Evolutionary conservation across 371 early-diverging fungal species (phyloP).

Genomic region (Funneliformis caledonium): DNA sequence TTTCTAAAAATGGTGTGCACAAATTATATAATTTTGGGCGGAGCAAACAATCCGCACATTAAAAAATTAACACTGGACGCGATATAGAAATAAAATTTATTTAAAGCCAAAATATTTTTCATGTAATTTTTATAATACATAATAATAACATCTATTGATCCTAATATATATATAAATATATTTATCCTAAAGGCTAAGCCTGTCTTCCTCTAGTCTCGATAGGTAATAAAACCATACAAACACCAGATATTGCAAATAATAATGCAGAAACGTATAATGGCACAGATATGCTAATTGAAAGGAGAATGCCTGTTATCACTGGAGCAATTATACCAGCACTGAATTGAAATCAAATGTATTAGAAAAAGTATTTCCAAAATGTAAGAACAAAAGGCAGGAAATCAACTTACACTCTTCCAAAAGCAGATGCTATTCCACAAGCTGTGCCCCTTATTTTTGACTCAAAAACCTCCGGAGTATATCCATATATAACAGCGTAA

Average conservation of each 20-base stretch:
- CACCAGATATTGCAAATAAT: conserved; percentile 62
- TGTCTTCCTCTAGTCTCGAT: conserved; percentile 64
- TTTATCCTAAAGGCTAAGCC: background rate
- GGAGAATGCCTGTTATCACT: conserved; percentile 68
- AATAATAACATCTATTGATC: too few species aligned
- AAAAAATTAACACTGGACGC: too few species aligned
- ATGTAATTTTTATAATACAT: too few species aligned
- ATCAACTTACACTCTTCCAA: conserved; percentile 63
- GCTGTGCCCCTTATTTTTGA: conserved; percentile 80
- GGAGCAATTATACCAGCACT: conserved; percentile 79
- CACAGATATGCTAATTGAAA: conserved; percentile 58
- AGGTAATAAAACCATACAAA: conserved; percentile 71
- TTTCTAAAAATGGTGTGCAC: too few species aligned
- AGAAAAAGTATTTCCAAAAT: background rate
- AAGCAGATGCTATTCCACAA: conserved; percentile 78
- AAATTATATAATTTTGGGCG: too few species aligned
- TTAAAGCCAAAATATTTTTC: too few species aligned
- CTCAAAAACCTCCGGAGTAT: conserved; percentile 90
- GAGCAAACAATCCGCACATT: too few species aligned
- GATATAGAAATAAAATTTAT: too few species aligned
- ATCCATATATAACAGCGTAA: conserved; percentile 85
- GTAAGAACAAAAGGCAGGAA: background rate
- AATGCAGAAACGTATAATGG: conserved; percentile 73
- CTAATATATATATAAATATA: too few species aligned
- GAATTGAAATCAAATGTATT: background rate